Base-by-base conservation (phyloP, 164 flowering plant genomes). In the Magnolia sinica region DNA sequence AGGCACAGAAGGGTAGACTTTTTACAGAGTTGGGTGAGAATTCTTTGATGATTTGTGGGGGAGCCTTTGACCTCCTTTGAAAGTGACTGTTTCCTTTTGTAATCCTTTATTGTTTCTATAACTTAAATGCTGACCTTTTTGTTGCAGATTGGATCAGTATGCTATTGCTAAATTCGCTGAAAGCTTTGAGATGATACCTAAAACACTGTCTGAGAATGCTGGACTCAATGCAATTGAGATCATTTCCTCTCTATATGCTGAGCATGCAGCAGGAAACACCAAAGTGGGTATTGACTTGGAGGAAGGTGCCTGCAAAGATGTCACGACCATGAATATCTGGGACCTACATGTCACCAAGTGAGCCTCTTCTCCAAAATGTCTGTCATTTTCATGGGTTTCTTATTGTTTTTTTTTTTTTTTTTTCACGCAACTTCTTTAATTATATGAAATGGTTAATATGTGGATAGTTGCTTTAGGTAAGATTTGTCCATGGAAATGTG, bases 171-270 rank as follows among this genome's bases (percentile, higher is more conserved):
- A 94, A 80, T 96, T 93, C 82, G 99, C 95, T 37, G 98, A 94
- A 81, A 91, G 98, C 77, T 94, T 96, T 84, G 98, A 96, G 84
- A 89, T 96, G 96, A 86, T 92, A 51, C 99, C 99, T 24, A 92
- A 87, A 80, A 96, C 95, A 8, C 84, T 96, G 71, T 90, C 99
- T 69, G 99, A 94, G 69, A 96, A 96, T 88, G 99, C 97, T 22
- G 99, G 99, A 70, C 92, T 92, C 22, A 90, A 96, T 83, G 88
- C 96, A 8, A 91, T 92, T 92, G 98, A 96, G 83, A 91, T 96
- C 23, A 94, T 96, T 76, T 87, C 98, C n/a, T 86, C 96, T 20
- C 81, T 96, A 14, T 94, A 94, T 83, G 97, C 92, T 69, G 97
- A 91, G 69, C 96, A 94, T 87, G 92, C 94, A 50, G 87, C 91